phyloP scores from a whole-genome alignment of 371 early-diverging fungal genomes.

The Coemansia sp. region DNA sequence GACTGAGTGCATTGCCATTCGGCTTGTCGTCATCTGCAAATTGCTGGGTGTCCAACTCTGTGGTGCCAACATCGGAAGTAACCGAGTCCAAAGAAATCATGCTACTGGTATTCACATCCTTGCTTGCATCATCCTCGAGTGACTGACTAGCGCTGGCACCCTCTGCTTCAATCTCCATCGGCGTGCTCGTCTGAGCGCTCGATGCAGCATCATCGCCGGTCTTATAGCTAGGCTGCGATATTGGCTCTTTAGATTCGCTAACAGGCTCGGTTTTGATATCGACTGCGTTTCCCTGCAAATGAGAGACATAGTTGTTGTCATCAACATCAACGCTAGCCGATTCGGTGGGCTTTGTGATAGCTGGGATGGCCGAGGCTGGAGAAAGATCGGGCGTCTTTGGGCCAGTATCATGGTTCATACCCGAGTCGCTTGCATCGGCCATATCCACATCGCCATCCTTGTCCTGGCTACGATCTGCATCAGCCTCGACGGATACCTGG shows the following conservation, averaged over 20 bases:
- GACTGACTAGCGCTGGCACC: background rate
- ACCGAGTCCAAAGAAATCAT: slow-evolving; percentile 4
- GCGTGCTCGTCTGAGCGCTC: background rate
- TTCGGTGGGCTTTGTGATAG: background rate
- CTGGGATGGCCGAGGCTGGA: background rate
- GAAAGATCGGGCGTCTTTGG: background rate
- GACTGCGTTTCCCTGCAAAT: background rate
- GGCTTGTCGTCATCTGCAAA: background rate
- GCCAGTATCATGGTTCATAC: background rate
- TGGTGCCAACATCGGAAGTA: background rate
- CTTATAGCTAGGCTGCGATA: background rate
- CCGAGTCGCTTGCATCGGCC: background rate
- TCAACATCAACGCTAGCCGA: background rate
- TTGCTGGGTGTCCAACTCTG: background rate
- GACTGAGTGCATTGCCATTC: background rate
- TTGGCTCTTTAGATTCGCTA: background rate
- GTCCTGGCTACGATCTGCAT: background rate
- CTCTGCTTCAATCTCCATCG: background rate
- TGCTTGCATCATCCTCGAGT: background rate
- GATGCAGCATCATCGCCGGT: background rate
- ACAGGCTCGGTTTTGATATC: background rate
- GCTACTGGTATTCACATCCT: background rate
- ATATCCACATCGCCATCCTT: slow-evolving; percentile 3
- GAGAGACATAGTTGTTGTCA: background rate
- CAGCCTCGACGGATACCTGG: background rate